Evolutionary conservation across 2,329 filamentous ascomycete genomes (phyloP), one percentile per base, ranked within the genome.

Genomic region (Cladophialophora bantiana): DNA sequence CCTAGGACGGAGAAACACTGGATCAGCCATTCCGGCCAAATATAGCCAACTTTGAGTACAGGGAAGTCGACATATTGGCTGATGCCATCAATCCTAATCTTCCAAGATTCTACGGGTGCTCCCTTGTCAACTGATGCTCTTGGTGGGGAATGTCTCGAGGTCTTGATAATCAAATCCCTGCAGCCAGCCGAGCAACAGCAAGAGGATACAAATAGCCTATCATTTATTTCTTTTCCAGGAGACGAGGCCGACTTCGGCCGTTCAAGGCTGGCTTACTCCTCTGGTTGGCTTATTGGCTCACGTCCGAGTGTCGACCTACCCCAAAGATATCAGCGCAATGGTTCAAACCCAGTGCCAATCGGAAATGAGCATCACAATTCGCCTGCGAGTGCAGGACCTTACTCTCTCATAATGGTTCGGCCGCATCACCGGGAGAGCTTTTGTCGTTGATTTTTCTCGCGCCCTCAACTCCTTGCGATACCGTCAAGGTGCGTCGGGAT

Each of bases 211-310:
- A 9, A 10, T 50, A 20, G 45, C 45, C 10, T 50, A 50, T 50
- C 45, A 50, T 4, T 12, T 5, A 10, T 31, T 26, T 26, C 45
- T 3, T 26, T 18, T 50, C 9, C 20, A 31, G 18, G 45, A 26
- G 45, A 26, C 18, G 7, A 18, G 9, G n/a, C 26, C 26, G 45
- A 15, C 13, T 36, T 59, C 40, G 31, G 42, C 42, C 57, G 42
- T 20, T 52, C 2, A 9, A 35, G 31, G 26, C 34, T 59, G 57
- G 57, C 57, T 59, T 48, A 42, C 59, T 40, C 59, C 9, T 26
- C 18, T 4, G 18, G 3, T 13, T 50, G 45, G 45, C 45, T 50
- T 50, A 50, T 31, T 50, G 45, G 45, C 42, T 48, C n/a, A 48
- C 42, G 42, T 48, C 42, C 42, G 42, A 20, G 20, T 18, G 6